Base-by-base conservation (phyloP, 2,329 filamentous ascomycete genomes). In the Kalmusia sp. region DNA sequence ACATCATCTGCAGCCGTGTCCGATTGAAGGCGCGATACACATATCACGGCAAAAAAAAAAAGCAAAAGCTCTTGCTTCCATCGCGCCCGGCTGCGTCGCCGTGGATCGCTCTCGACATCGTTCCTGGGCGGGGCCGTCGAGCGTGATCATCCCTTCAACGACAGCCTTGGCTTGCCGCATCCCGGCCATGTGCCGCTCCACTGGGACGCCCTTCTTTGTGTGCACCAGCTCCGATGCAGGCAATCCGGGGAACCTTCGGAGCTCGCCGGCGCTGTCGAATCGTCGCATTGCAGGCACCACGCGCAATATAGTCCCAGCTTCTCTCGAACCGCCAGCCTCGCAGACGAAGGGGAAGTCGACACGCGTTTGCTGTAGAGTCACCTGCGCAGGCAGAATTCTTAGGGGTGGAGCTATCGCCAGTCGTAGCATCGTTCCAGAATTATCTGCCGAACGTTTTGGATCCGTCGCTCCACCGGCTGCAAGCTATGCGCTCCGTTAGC, bases 201-300 rank as follows among this genome's bases (percentile, higher is more conserved):
- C 28, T 31, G 25, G 25, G 17, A 40, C 34, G 15, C 46, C 9
- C 25, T 31, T 22, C 30, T 33, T 34, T 27, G 22, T 22, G 45
- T 17, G 33, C n/a, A 25, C 6, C 30, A 5, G 15, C 24, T n/a
- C 47, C 37, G 37, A 49, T 39, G 8, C 15, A 35, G 33, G 49
- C 41, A 40, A 47, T 33, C 41, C 49, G 49, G 48, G 41, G 39
- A 24, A 12, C 9, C 14, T 12, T 49, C 47, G 47, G 47, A 40
- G 12, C 35, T 14, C 6, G 6, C 35, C 34, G 35, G 21, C 28
- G 31, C 14, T 19, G 35, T 27, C 27, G 27, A 35, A 22, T 11
- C 31, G 7, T 30, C 22, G 31, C 17, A 39, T n/a, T 4, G 14
- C 15, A 37, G 4, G 22, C n/a, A n/a, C 14, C 24, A 34, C 28